Evolutionary conservation across 257 asterid species (phyloP).

Genomic region (Oldenlandia corymbosa): DNA sequence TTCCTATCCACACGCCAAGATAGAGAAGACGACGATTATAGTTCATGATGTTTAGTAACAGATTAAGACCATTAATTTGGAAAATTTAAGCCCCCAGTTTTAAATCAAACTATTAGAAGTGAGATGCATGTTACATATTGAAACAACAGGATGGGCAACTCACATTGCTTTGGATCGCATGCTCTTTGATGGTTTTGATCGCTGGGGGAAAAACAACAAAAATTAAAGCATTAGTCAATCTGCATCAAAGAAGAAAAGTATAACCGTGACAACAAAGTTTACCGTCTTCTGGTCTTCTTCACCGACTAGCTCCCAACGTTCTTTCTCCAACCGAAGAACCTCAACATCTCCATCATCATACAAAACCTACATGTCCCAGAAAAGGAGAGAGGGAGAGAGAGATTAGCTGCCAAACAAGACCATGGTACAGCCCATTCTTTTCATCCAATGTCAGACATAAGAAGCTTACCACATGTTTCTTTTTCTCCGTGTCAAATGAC

Average conservation of each 20-base stretch:
- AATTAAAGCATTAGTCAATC: conserved; percentile 9
- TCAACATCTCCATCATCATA: conserved; percentile 54
- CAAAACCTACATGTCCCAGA: conserved; percentile 36
- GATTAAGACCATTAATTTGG: too few species aligned
- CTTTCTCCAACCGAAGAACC: conserved; percentile 49
- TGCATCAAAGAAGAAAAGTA: not conserved
- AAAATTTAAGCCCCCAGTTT: too few species aligned
- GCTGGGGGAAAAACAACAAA: conserved; percentile 64
- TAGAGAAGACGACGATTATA: too few species aligned
- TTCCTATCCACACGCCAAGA: not conserved
- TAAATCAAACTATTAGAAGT: too few species aligned
- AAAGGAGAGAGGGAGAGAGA: not conserved
- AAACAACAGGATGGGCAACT: conserved; percentile 28
- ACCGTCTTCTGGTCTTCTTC: conserved; percentile 27
- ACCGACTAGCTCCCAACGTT: conserved; percentile 46
- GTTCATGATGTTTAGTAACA: too few species aligned
- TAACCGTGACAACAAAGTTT: conserved; percentile 16
- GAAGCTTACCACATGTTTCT: conserved; percentile 77
- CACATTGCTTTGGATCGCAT: conserved; percentile 50
- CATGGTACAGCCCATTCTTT: not conserved
- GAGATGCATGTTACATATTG: not conserved
- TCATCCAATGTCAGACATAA: conserved; percentile 2
- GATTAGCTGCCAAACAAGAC: not conserved
- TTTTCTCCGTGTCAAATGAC: conserved; percentile 77
- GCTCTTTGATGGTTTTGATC: conserved; percentile 46